A percentile compares a stretch with the other conserved stretches of the same genome.
These are phyloP conservation scores for Lippia alba DNA, from an alignment of 305 asterid species.

Conservation along the genomic window DNA sequence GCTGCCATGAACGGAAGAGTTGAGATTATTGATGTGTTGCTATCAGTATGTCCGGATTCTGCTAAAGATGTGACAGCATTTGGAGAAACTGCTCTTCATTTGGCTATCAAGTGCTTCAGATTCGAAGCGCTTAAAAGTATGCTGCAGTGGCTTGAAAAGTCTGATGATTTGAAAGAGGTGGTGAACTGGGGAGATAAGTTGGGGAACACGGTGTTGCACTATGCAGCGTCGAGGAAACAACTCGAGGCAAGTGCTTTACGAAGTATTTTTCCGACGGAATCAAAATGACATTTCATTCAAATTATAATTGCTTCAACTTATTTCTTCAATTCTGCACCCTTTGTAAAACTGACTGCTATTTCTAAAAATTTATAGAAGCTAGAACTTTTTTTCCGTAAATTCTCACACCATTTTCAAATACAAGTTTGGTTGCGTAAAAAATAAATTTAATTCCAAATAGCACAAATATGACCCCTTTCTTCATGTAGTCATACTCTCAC, in stretches of 20 bases:
- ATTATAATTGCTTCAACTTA: background rate
- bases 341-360: no score
- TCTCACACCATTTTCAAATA: no score
- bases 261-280: background rate
- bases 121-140: slow-evolving; percentile 32
- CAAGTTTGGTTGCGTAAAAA: no score
- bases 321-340: no score
- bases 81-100: slow-evolving; percentile 37
- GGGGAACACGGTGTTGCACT: slow-evolving; percentile 46
- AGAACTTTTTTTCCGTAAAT: no score
- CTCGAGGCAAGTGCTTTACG: slow-evolving; percentile 32
- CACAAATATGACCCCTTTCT: no score
- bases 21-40: slow-evolving; percentile 4
- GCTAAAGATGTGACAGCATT: slow-evolving; percentile 19
- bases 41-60: background rate
- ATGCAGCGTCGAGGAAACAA: slow-evolving; percentile 45
- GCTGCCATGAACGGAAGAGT: slow-evolving; percentile 28
- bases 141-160: slow-evolving; percentile 22
- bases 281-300: background rate
- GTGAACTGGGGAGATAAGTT: slow-evolving; percentile 38
- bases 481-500: no score
- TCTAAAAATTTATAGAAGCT: no score
- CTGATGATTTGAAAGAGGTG: slow-evolving; percentile 24
- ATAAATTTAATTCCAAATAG: no score
- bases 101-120: slow-evolving; percentile 37